These are phyloP conservation scores for Davidsoniella eucalypti DNA, from an alignment of 2,329 filamentous ascomycete species.

Conservation along the genomic window DNA sequence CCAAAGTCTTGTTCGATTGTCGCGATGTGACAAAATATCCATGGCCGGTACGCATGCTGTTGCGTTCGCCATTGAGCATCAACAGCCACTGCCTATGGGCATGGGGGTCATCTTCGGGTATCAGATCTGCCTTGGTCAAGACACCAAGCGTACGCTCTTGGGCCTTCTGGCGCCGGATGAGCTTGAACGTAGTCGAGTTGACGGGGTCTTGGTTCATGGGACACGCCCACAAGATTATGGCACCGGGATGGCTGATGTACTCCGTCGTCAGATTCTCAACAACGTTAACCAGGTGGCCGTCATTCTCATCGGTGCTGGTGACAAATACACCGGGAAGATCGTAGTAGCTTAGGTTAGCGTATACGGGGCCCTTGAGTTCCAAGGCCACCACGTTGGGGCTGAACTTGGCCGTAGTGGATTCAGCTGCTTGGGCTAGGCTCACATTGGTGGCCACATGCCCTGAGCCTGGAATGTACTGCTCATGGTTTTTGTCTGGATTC, in stretches of 20 bases:
- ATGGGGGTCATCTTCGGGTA: constrained; percentile 34
- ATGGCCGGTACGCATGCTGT: constrained; percentile 38
- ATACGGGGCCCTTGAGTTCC: constrained; percentile 52
- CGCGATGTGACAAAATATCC: constrained; percentile 67
- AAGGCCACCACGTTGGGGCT: constrained; percentile 69
- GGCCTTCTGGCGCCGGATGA: constrained; percentile 43
- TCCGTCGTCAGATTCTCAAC: constrained; percentile 53
- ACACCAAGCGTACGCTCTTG: constrained; percentile 52
- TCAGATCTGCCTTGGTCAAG: constrained; percentile 68
- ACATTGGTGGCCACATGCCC: constrained; percentile 23
- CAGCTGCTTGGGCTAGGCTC: constrained; percentile 21
- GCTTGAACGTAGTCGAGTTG: constrained; percentile 52
- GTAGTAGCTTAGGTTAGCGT: constrained; percentile 66
- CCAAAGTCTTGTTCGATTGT: constrained; percentile 38
- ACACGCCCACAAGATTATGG: constrained; percentile 61
- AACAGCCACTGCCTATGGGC: constrained; percentile 39
- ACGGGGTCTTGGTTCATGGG: constrained; percentile 66
- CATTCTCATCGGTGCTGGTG: constrained; percentile 44
- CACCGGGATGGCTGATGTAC: constrained; percentile 53
- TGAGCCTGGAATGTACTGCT: constrained; percentile 37
- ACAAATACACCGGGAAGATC: constrained; percentile 74
- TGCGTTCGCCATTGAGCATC: constrained; percentile 46
- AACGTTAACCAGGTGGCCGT: constrained; percentile 53
- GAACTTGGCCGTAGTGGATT: constrained; percentile 45
- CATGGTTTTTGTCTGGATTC: constrained; percentile 41